Evolutionary conservation across 176 grass and related monocot species (phyloP).

Genomic region (Aegilops speltoides): DNA sequence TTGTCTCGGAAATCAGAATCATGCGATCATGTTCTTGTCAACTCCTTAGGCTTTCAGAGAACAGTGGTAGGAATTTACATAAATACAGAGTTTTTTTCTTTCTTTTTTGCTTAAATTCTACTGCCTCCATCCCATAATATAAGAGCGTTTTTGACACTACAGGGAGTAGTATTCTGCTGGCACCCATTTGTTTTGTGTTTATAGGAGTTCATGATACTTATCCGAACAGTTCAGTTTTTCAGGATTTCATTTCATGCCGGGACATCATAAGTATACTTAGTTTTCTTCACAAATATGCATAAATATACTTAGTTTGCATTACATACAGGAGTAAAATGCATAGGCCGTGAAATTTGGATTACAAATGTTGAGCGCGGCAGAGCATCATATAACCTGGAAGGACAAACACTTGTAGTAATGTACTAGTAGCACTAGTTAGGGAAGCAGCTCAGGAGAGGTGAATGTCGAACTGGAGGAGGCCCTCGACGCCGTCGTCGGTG

Average conservation of each 20-base stretch:
- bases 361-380: background rate
- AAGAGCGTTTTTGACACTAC: too few relatives aligned
- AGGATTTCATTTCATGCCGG: background rate
- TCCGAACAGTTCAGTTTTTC: background rate
- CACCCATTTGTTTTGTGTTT: too few relatives aligned
- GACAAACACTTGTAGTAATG: background rate
- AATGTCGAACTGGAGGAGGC: conserved; percentile 63
- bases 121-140: too few relatives aligned
- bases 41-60: conserved; percentile 10
- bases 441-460: conserved; percentile 46
- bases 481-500: conserved; percentile 63
- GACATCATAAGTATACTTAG: background rate
- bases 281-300: background rate
- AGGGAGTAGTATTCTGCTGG: too few relatives aligned
- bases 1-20: conserved; percentile 25
- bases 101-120: background rate
- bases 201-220: background rate
- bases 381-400: conserved; percentile 15
- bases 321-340: background rate
- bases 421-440: background rate
- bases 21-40: conserved; percentile 3
- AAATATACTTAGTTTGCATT: background rate
- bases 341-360: background rate
- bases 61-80: conserved; percentile 19
- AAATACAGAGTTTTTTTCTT: background rate